These are phyloP conservation scores for Stellera chamaejasme DNA, from an alignment of 345 rosid genomes.

Conservation along the genomic window DNA sequence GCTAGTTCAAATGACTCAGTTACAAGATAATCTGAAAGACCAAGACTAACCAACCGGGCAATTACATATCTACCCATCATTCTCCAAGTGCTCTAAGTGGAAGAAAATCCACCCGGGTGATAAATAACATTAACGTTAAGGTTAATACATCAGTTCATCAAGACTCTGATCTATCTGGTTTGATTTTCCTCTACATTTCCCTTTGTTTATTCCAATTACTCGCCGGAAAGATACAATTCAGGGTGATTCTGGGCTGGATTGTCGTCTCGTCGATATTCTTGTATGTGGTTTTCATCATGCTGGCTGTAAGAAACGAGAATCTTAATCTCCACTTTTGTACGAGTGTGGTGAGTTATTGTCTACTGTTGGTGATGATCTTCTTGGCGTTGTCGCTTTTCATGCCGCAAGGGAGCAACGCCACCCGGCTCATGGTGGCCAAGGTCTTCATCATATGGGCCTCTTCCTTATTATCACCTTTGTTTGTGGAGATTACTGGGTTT, in stretches of 20 bases:
- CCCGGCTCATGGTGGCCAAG: conserved; percentile 44
- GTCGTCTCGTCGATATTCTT: conserved; percentile 85
- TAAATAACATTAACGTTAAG: too few relatives aligned
- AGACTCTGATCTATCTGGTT: conserved; percentile 89
- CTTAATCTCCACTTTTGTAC: conserved; percentile 85
- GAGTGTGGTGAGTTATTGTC: conserved; percentile 75
- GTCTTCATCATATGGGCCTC: conserved; percentile 57
- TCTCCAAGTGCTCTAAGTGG: too few relatives aligned
- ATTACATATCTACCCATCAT: too few relatives aligned
- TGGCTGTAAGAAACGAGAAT: conserved; percentile 84
- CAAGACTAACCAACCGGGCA: too few relatives aligned
- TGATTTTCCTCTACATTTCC: conserved; percentile 66
- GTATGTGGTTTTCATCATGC: conserved; percentile 83
- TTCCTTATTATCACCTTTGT: conserved; percentile 11
- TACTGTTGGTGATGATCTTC: conserved; percentile 71
- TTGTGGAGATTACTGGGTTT: not conserved
- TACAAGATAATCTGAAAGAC: too few relatives aligned
- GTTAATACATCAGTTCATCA: conserved; percentile 55
- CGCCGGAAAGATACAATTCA: conserved; percentile 88
- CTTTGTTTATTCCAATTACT: conserved; percentile 80
- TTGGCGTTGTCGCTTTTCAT: conserved; percentile 71
- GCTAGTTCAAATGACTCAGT: too few relatives aligned
- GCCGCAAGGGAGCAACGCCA: conserved; percentile 46
- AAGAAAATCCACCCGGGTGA: too few relatives aligned
- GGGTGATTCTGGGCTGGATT: conserved; percentile 91